A percentile compares a stretch with the other conserved stretches of the same genome.
These are phyloP conservation scores for Aspergillus quadrilineatus DNA, from an alignment of 2,329 filamentous ascomycete genomes.

Conservation along the genomic window DNA sequence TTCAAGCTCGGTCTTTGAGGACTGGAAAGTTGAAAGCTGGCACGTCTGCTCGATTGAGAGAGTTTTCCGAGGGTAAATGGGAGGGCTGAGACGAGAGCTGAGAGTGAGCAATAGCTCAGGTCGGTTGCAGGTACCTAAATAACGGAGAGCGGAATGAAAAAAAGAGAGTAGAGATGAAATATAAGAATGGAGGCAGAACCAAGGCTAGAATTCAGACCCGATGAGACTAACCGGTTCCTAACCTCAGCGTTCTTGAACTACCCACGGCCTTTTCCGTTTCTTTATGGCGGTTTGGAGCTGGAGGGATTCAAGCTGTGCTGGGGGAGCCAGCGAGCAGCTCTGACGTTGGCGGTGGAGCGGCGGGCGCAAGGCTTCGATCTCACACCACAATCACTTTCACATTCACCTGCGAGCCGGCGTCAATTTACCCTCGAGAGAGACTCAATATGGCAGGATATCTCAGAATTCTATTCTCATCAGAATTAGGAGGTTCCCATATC, in stretches of 20 bases:
- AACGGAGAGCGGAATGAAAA: constrained; percentile 8
- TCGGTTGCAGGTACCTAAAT: neutral
- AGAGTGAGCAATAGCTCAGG: constrained; percentile 3
- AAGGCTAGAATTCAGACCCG: neutral
- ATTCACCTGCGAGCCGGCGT: neutral
- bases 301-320: neutral
- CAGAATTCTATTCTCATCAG: no score
- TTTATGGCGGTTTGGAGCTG: constrained; percentile 3
- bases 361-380: neutral
- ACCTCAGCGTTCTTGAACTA: neutral
- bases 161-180: constrained; percentile 3
- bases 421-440: neutral
- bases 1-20: constrained; percentile 19
- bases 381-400: neutral
- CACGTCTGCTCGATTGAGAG: neutral
- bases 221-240: neutral
- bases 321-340: neutral
- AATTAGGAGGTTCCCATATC: no score
- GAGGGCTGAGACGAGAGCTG: neutral
- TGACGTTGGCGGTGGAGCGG: constrained; percentile 13
- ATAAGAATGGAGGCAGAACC: neutral
- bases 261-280: neutral
- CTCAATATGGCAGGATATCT: no score
- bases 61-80: neutral
- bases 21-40: constrained; percentile 3